Evolutionary conservation across 1,284 basidiomycete genomes (phyloP).

Genomic region (Earliella scabrosa): DNA sequence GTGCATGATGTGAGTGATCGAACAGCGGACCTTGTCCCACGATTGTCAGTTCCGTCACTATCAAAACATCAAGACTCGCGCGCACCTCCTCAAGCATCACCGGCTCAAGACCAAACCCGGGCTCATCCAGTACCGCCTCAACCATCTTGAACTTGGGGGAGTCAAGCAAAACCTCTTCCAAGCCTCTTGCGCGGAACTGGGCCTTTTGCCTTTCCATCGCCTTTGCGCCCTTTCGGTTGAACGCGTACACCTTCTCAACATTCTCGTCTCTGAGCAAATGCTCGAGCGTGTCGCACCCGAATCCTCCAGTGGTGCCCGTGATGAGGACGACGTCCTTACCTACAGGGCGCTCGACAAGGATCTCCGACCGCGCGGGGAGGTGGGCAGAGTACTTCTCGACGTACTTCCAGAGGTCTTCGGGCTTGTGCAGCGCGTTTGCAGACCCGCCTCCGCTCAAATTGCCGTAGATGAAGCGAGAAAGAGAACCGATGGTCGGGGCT

Average conservation of each 20-base stretch:
- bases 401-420: slow-evolving; percentile 9
- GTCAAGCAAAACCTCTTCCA: slow-evolving; percentile 33
- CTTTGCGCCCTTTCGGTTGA: slow-evolving; percentile 22
- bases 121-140: slow-evolving; percentile 36
- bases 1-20: slow-evolving; percentile 34
- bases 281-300: slow-evolving; percentile 30
- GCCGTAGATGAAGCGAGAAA: slow-evolving; percentile 31
- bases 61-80: slow-evolving; percentile 22
- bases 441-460: neutral
- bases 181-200: slow-evolving; percentile 34
- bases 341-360: neutral
- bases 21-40: slow-evolving; percentile 14
- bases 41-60: neutral
- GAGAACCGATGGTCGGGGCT: slow-evolving; percentile 35
- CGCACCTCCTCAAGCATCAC: slow-evolving; percentile 35
- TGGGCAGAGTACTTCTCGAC: slow-evolving; percentile 18
- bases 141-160: slow-evolving; percentile 38
- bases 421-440: slow-evolving; percentile 8
- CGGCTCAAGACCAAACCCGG: slow-evolving; percentile 34
- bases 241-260: slow-evolving; percentile 29
- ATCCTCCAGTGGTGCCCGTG: slow-evolving; percentile 33
- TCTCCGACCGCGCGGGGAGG: slow-evolving; percentile 17
- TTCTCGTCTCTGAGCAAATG: slow-evolving; percentile 20
- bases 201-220: slow-evolving; percentile 32
- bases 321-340: slow-evolving; percentile 29